Conservation (phyloP, 495 filamentous ascomycete genomes). For the Penicillium pancosmium region DNA sequence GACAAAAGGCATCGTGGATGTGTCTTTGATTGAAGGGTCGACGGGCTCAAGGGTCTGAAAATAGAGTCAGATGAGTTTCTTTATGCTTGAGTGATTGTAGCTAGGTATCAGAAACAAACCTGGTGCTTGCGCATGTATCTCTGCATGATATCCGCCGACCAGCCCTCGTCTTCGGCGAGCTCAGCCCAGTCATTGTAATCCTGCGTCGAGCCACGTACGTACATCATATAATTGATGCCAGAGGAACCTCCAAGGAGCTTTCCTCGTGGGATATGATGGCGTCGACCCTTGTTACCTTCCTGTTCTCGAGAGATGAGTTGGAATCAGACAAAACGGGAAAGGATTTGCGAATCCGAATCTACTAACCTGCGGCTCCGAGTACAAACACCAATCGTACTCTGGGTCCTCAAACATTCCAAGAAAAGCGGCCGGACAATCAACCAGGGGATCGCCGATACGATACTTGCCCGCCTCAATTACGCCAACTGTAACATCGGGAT, state of each 20-base stretch:
- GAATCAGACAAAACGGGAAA: no score
- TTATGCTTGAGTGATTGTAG: neutral
- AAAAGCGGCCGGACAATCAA: conserved; percentile 51
- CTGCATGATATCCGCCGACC: conserved; percentile 41
- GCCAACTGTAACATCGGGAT: conserved; percentile 45
- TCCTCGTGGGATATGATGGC: conserved; percentile 46
- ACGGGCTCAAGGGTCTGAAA: conserved; percentile 18
- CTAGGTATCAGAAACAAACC: neutral
- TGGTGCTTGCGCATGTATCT: conserved; percentile 32
- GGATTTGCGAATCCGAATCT: neutral
- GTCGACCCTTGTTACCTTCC: conserved; percentile 23
- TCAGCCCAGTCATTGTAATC: conserved; percentile 55
- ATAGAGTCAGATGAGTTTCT: neutral
- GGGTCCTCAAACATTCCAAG: conserved; percentile 48
- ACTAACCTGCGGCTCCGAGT: conserved; percentile 53
- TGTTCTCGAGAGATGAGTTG: conserved; percentile 5
- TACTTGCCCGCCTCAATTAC: conserved; percentile 60
- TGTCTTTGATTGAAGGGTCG: conserved; percentile 18
- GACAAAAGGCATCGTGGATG: conserved; percentile 21
- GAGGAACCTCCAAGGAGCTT: conserved; percentile 62
- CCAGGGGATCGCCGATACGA: conserved; percentile 45
- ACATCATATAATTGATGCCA: conserved; percentile 52
- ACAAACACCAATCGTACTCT: conserved; percentile 61
- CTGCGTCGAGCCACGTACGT: conserved; percentile 33
- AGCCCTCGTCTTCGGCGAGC: conserved; percentile 37